Base-by-base conservation (phyloP, 208 protist genomes). In the Crithidia sp. region DNA sequence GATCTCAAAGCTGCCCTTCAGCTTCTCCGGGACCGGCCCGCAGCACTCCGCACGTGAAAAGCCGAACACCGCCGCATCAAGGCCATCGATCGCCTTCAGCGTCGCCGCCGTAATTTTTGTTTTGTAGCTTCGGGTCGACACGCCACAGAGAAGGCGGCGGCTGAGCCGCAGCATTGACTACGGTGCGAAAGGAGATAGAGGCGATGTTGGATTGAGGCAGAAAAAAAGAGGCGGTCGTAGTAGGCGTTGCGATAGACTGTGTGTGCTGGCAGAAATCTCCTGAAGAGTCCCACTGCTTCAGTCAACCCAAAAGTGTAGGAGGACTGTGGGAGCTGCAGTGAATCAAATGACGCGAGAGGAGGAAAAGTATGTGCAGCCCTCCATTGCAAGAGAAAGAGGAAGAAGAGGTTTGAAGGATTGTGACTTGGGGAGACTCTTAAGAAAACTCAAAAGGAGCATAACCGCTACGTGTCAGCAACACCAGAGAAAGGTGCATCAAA, bases 21-120 rank as follows among this genome's bases (percentile, higher is more conserved):
- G 62, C 41, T 55, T 55, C 12, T 16, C 40, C 17, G 71, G 65
- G 14, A 65, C 43, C 17, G 58, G 14, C 2, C 65, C 71, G 39
- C 50, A 61, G 56, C 77, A 68, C 28, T 74, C 67, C 5, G 45
- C 12, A 3, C 76, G 64, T 3, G 45, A 2, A 19, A 82, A 64
- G 10, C 77, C 55, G 57, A 77, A 59, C 36, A 60, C 43, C 4
- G 39, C 70, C 6, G 65, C 63, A 56, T 73, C 54, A 19, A 76
- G 45, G 1, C 63, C 70, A 16, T 58, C 49, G 17, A 79, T 79
- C 37, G 63, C 67, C 36, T 13, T 67, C 12, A n/a, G 62, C 19
- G 57, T 62, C 8, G 56, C 52, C 4, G 55, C n/a, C 3, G 28
- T 65, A 19, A 77, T 8, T 14, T 36, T 47, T 8, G 41, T 61